These are phyloP conservation scores for Plantago elongata DNA, from an alignment of 257 asterid species.

Conservation along the genomic window DNA sequence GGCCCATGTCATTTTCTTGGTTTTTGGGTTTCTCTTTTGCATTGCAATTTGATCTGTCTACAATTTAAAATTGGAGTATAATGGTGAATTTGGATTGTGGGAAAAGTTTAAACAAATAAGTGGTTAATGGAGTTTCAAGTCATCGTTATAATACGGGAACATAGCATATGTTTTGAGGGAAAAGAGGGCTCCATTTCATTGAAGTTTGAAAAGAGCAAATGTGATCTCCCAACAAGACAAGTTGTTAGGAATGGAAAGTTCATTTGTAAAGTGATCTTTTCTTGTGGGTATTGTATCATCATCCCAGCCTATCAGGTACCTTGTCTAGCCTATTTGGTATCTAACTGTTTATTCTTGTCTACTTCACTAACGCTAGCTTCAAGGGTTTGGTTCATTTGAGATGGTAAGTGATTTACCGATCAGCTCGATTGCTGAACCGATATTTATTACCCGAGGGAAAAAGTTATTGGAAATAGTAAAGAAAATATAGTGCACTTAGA, in stretches of 20 bases:
- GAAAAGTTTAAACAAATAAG: conserved; percentile 3
- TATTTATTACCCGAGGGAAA: too few species aligned
- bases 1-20: conserved; percentile 30
- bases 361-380: not conserved
- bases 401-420: too few species aligned
- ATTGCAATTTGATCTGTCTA: conserved; percentile 1
- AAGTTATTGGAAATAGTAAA: too few species aligned
- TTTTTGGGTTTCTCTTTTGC: conserved; percentile 24
- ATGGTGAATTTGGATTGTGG: conserved; percentile 16
- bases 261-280: conserved; percentile 17
- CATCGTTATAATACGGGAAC: conserved; percentile 34
- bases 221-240: conserved; percentile 24
- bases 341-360: not conserved
- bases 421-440: too few species aligned
- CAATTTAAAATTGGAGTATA: conserved; percentile 6
- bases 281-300: conserved; percentile 8
- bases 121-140: conserved; percentile 24
- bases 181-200: conserved; percentile 44
- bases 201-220: conserved; percentile 23
- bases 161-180: conserved; percentile 24
- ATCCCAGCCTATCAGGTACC: conserved; percentile 16
- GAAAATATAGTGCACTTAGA: too few species aligned
- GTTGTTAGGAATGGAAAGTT: conserved; percentile 27
- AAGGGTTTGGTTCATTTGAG: too few species aligned
- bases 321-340: conserved; percentile 16